Base-by-base conservation (phyloP, 2,329 filamentous ascomycete species). In the Alternaria infectoria region DNA sequence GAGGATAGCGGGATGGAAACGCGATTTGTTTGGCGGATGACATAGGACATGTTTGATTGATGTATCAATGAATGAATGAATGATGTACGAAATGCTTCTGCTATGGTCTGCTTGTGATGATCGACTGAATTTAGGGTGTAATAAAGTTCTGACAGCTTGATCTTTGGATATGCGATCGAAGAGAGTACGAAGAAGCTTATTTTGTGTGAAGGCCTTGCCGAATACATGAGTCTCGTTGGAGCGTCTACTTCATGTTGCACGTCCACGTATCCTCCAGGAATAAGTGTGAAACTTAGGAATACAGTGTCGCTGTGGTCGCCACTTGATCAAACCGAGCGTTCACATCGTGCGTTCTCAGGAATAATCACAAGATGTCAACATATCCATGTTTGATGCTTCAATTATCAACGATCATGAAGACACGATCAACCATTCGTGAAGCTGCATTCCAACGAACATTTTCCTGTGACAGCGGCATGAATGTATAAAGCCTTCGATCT, bases 241-340 rank as follows among this genome's bases (percentile, higher is more conserved):
- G n/a, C 15, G n/a, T 40, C 0, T 40, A 40, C n/a, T 40, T 11
- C 0, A 5, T 0, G n/a, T 11, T 5, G 2, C n/a, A 40, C 15
- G 36, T 40, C n/a, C n/a, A 40, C 15, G 36, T 40, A 40, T 40
- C n/a, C 36, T 40, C 36, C n/a, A 40, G 36, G n/a, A 11, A 40
- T 17, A 40, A 17, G 36, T 17, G n/a, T 40, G 9, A 17, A 17
- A 17, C 9, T 11, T 17, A 3, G n/a, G 36, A 17, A 40, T 40
- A 40, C 9, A 11, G 36, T 40, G 5, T 40, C 9, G 36, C 36
- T 40, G n/a, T 4, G 4, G 36, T 40, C n/a, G 36, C 15, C 5
- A 40, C 4, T 11, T 40, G 5, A 11, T 40, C 5, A 11, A 40
- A 11, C 8, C 9, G n/a, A 40, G 36, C 36, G n/a, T 40, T 40